Evolutionary conservation across 2,329 filamentous ascomycete genomes (phyloP).

Genomic region (Fusarium euwallaceae): DNA sequence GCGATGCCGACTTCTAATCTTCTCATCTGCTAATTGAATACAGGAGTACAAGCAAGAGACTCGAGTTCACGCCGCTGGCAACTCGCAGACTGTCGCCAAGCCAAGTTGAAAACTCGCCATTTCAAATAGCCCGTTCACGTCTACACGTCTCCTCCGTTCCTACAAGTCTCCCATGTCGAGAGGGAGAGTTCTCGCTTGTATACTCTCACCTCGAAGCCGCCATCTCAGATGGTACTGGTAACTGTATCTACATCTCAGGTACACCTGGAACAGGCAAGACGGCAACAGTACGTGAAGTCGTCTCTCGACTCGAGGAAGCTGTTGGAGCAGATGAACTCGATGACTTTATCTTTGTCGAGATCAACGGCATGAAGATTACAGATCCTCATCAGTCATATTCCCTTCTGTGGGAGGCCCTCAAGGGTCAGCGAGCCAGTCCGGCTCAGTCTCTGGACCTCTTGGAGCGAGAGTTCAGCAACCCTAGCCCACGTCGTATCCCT

Average conservation of each 20-base stretch:
- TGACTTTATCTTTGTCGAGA: conserved; percentile 99
- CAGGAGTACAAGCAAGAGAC: conserved; percentile 69
- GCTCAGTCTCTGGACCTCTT: conserved; percentile 91
- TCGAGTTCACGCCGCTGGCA: conserved; percentile 96
- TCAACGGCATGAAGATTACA: conserved; percentile 99
- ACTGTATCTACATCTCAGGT: conserved; percentile 99
- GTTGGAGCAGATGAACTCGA: conserved; percentile 93
- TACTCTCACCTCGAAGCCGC: conserved; percentile 95
- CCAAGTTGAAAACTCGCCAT: conserved; percentile 84
- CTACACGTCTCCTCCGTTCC: conserved; percentile 96
- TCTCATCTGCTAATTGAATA: conserved; percentile 38
- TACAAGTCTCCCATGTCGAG: conserved; percentile 87
- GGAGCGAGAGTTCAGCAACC: conserved; percentile 92
- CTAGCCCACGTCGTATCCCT: conserved; percentile 89
- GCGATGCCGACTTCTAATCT: no score
- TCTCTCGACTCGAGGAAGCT: conserved; percentile 87
- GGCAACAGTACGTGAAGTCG: conserved; percentile 94
- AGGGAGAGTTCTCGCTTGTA: conserved; percentile 90
- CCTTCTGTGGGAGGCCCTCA: conserved; percentile 94
- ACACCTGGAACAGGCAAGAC: conserved; percentile 98
- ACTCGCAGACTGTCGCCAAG: conserved; percentile 85
- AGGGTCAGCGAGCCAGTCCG: conserved; percentile 91
- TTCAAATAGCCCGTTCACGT: conserved; percentile 88
- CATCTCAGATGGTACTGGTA: conserved; percentile 91
- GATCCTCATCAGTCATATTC: conserved; percentile 98